These are phyloP conservation scores for Gnaphalium uliginosum DNA, from an alignment of 129 eudicot species.

Conservation along the genomic window DNA sequence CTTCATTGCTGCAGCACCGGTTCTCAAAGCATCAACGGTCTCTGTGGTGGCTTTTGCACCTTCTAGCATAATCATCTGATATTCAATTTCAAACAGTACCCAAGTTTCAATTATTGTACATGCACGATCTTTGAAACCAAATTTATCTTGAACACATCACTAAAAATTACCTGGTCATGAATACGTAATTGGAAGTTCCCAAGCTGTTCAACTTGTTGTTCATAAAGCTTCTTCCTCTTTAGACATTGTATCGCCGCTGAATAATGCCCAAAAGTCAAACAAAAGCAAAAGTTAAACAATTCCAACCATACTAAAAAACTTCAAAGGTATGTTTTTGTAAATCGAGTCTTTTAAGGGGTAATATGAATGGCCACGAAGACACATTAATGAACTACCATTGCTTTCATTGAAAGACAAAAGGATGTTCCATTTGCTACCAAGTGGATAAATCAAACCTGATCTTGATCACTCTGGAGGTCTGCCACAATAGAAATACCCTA, in stretches of 20 bases:
- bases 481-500: background rate
- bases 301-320: background rate
- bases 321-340: background rate
- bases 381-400: background rate
- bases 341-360: background rate
- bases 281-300: background rate
- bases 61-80: conserved; percentile 43
- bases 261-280: conserved; percentile 4
- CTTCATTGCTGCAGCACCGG: conserved; percentile 46
- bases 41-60: conserved; percentile 50
- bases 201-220: conserved; percentile 47
- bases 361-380: background rate
- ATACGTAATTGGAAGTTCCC: conserved; percentile 44
- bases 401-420: background rate
- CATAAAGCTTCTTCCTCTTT: conserved; percentile 44
- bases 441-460: background rate
- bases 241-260: conserved; percentile 47
- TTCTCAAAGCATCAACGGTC: conserved; percentile 48
- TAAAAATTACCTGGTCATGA: conserved; percentile 39
- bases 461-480: background rate
- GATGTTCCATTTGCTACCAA: background rate
- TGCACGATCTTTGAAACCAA: background rate
- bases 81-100: conserved; percentile 10
- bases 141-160: background rate
- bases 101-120: background rate